phyloP scores from a whole-genome alignment of 768 basidiomycete species.

The Exsudoporus frostii region DNA sequence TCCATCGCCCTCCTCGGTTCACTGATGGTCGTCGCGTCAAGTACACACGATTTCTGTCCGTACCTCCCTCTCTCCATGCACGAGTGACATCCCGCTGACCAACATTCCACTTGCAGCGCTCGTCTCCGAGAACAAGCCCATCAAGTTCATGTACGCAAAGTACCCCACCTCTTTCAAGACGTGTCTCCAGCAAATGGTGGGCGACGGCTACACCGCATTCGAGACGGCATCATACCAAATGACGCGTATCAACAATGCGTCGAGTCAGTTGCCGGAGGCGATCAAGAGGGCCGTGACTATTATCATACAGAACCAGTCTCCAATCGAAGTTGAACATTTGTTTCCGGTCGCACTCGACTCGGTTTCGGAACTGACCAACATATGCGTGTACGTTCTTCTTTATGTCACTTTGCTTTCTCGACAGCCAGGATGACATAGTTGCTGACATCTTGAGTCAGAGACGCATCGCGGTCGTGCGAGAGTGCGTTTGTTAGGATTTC shows the following conservation, averaged over 20 bases:
- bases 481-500: slow-evolving; percentile 13
- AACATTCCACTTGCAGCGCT: background rate
- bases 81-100: background rate
- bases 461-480: slow-evolving; percentile 16
- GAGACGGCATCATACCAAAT: slow-evolving; percentile 19
- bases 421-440: background rate
- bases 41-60: slow-evolving; percentile 16
- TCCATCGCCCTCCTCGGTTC: slow-evolving; percentile 17
- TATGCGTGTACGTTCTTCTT: slow-evolving; percentile 11
- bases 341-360: slow-evolving; percentile 20
- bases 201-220: slow-evolving; percentile 20
- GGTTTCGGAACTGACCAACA: slow-evolving; percentile 16
- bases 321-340: slow-evolving; percentile 10
- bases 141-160: slow-evolving; percentile 13
- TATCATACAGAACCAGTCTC: slow-evolving; percentile 11
- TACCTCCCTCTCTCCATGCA: background rate
- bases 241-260: slow-evolving; percentile 21
- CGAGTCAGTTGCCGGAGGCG: slow-evolving; percentile 13
- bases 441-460: background rate
- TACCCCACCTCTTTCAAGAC: slow-evolving; percentile 22
- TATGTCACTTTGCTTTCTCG: too few species aligned
- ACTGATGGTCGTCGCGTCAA: slow-evolving; percentile 17
- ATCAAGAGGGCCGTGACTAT: slow-evolving; percentile 15
- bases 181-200: slow-evolving; percentile 22
- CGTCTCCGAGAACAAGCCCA: slow-evolving; percentile 5